phyloP scores from a whole-genome alignment of 2,329 filamentous ascomycete species.

The Daldinia eschscholtzii region DNA sequence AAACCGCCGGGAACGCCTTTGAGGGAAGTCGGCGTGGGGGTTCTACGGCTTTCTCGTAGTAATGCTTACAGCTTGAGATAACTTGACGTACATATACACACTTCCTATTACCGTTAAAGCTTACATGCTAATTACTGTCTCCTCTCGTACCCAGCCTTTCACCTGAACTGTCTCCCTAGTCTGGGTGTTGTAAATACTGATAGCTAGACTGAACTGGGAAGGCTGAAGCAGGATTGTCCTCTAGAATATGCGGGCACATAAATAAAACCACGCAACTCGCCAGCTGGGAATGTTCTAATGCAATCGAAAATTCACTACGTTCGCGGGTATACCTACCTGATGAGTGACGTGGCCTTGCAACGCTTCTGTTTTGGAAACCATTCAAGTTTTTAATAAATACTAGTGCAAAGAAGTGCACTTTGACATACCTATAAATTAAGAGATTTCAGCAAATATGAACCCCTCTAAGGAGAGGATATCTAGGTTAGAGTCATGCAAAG shows the following conservation, averaged over 20 bases:
- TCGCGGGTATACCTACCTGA: background rate
- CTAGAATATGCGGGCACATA: background rate
- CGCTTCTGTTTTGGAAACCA: background rate
- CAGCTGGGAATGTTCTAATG: background rate
- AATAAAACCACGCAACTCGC: slow-evolving; percentile 10
- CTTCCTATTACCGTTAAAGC: slow-evolving; percentile 1
- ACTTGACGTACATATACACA: background rate
- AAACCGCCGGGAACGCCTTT: slow-evolving; percentile 3
- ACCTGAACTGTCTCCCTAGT: background rate
- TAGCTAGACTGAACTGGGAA: slow-evolving; percentile 12
- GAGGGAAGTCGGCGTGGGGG: slow-evolving; percentile 26
- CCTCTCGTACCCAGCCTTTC: background rate
- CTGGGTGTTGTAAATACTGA: background rate
- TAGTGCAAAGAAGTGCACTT: background rate
- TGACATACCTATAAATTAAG: background rate
- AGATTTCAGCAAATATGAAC: background rate
- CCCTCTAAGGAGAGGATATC: background rate
- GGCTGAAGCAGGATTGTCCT: slow-evolving; percentile 7
- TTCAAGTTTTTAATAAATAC: background rate
- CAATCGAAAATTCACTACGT: background rate
- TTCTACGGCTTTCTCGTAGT: slow-evolving; percentile 18
- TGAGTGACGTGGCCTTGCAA: background rate
- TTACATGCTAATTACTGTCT: background rate
- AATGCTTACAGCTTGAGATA: slow-evolving; percentile 15
- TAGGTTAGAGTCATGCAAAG: background rate